Evolutionary conservation across 345 rosid genomes (phyloP).

Genomic region (Brassica incana): DNA sequence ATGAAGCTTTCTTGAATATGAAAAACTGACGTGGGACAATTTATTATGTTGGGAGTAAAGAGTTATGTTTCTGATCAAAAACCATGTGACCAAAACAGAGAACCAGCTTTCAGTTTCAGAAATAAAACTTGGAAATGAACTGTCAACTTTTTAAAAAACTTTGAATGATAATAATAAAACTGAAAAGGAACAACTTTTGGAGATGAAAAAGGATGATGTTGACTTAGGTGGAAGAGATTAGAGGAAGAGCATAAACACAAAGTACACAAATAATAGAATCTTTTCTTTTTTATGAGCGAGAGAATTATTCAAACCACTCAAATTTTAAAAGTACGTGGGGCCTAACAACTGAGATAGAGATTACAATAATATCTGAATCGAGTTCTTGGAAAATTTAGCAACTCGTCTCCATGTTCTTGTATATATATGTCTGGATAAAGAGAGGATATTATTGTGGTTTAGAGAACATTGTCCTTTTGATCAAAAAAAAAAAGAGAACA

Average conservation of each 20-base stretch:
- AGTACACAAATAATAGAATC: conserved; percentile 26
- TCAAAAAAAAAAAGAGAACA: background rate
- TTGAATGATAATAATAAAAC: background rate
- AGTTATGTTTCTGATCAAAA: conserved; percentile 32
- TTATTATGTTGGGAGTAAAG: conserved; percentile 13
- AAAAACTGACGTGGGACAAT: conserved; percentile 15
- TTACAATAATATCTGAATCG: background rate
- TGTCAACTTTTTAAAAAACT: conserved; percentile 12
- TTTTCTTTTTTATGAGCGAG: background rate
- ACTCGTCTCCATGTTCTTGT: conserved; percentile 37
- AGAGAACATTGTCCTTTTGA: background rate
- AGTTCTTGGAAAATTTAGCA: conserved; percentile 18
- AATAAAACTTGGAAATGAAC: conserved; percentile 26
- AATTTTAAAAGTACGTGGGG: conserved; percentile 33
- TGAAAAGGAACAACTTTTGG: background rate
- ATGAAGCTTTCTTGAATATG: background rate
- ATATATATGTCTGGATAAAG: conserved; percentile 8
- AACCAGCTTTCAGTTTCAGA: conserved; percentile 34
- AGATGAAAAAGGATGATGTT: conserved; percentile 39
- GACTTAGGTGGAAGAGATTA: conserved; percentile 38
- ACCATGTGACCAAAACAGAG: conserved; percentile 39
- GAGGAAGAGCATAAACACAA: conserved; percentile 41
- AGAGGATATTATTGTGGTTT: background rate
- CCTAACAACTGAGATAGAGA: conserved; percentile 22
- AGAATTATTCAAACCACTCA: conserved; percentile 40